Conservation (phyloP, 192 early-diverging fungal species). For the Geranomyces michiganensis region DNA sequence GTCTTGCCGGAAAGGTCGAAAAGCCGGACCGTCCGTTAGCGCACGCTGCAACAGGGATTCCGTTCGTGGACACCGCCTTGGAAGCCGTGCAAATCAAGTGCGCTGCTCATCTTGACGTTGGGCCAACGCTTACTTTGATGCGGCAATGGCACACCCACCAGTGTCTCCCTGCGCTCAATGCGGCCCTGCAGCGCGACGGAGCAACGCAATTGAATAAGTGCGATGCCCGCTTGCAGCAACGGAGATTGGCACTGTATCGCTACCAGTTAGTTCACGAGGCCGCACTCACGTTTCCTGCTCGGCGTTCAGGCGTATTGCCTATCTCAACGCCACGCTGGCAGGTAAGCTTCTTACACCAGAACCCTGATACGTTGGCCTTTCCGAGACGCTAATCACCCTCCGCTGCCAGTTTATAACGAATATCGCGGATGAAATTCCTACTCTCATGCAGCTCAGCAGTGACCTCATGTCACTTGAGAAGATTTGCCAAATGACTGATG, state of each 20-base stretch:
- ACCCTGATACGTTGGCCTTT: not conserved
- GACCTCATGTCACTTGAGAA: slow-evolving; percentile 18
- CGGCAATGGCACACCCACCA: not conserved
- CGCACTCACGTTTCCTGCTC: slow-evolving; percentile 6
- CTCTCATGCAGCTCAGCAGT: slow-evolving; percentile 19
- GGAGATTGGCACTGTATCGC: slow-evolving; percentile 21
- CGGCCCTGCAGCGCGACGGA: not conserved
- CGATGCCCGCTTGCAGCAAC: slow-evolving; percentile 19
- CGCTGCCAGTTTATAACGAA: slow-evolving; percentile 15
- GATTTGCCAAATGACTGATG: slow-evolving; percentile 3
- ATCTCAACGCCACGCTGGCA: slow-evolving; percentile 5
- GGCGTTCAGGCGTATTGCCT: not conserved
- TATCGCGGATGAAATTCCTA: slow-evolving; percentile 11
- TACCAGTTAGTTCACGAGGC: slow-evolving; percentile 38
- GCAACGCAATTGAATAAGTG: not conserved
- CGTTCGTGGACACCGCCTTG: slow-evolving; percentile 29
- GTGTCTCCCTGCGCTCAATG: not conserved
- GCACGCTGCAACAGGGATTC: slow-evolving; percentile 20
- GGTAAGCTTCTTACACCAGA: not conserved
- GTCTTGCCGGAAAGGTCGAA: slow-evolving; percentile 1
- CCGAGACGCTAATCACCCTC: not conserved
- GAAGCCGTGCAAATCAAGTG: not conserved
- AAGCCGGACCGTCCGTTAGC: not conserved
- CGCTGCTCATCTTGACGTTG: not conserved
- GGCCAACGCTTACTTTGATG: not conserved